Percentiles rank a stretch among this genome's conserved stretches.
Conservation (phyloP, 2,329 filamentous ascomycete species). For the Stachybotrys elegans region DNA sequence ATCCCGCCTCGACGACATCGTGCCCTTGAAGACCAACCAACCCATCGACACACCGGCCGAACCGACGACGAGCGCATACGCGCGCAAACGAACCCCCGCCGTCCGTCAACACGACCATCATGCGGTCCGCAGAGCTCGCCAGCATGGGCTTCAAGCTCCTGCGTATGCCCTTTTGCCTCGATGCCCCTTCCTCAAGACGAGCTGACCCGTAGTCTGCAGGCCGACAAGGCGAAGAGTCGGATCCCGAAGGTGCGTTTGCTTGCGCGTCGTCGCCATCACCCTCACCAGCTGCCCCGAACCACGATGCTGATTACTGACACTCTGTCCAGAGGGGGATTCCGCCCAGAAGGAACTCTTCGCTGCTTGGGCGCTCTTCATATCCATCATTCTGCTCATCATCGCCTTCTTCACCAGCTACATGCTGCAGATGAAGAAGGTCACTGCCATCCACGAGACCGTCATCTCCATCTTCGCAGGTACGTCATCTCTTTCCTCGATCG, state of each 20-base stretch:
- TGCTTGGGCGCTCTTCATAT: constrained; percentile 96
- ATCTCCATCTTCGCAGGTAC: constrained; percentile 93
- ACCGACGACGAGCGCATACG: no score
- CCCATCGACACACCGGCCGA: no score
- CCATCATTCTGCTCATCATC: constrained; percentile 87
- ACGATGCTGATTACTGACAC: no score
- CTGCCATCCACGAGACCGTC: constrained; percentile 96
- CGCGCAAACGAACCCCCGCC: no score
- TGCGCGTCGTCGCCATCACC: constrained; percentile 1
- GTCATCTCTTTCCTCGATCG: constrained; percentile 9
- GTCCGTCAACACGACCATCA: constrained; percentile 7
- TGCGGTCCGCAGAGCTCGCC: constrained; percentile 19
- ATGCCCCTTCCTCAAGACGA: constrained; percentile 4
- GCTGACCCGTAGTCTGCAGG: constrained; percentile 17
- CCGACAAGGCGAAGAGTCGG: constrained; percentile 24
- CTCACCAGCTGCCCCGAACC: constrained; percentile 1
- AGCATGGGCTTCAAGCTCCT: constrained; percentile 26
- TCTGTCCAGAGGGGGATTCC: constrained; percentile 68
- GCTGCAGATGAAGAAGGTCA: constrained; percentile 92
- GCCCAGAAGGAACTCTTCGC: constrained; percentile 91
- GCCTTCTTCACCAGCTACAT: constrained; percentile 97
- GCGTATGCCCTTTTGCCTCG: constrained; percentile 16
- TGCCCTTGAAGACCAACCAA: no score
- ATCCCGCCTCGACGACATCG: no score
- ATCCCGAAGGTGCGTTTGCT: constrained; percentile 26